Evolutionary conservation across 192 early-diverging fungal species (phyloP).

Genomic region (Linnemannia zychae): DNA sequence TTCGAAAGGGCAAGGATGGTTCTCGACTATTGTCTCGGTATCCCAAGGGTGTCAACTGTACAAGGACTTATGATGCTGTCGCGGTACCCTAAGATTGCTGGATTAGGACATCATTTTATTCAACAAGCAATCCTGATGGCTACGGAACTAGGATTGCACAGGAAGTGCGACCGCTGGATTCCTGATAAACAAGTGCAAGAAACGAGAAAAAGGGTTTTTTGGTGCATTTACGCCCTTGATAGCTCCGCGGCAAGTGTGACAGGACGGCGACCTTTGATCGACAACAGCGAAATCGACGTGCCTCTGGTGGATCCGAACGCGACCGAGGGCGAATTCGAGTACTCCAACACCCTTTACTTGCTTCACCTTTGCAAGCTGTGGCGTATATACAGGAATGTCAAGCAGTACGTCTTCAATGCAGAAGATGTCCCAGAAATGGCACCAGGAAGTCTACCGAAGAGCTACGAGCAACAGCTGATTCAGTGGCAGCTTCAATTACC

Average conservation of each 20-base stretch:
- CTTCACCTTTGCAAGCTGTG: conserved; percentile 45
- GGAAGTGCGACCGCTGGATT: conserved; percentile 55
- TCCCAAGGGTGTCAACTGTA: conserved; percentile 45
- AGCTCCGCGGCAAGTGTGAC: conserved; percentile 33
- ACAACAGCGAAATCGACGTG: conserved; percentile 48
- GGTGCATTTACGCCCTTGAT: conserved; percentile 44
- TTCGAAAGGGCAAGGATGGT: conserved; percentile 60
- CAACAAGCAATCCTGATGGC: conserved; percentile 48
- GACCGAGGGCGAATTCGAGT: conserved; percentile 38
- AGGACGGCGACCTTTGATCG: conserved; percentile 38
- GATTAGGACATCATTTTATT: conserved; percentile 27
- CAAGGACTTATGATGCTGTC: conserved; percentile 44
- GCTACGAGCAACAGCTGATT: conserved; percentile 46
- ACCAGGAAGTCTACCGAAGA: conserved; percentile 46
- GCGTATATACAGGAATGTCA: conserved; percentile 46
- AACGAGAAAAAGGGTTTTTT: conserved; percentile 46
- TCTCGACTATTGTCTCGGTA: conserved; percentile 48
- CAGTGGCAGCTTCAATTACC: conserved; percentile 52
- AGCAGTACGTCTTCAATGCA: conserved; percentile 46
- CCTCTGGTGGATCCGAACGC: conserved; percentile 21
- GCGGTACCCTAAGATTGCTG: conserved; percentile 34
- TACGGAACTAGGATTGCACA: conserved; percentile 37
- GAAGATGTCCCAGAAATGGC: conserved; percentile 45
- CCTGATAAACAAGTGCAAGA: conserved; percentile 44
- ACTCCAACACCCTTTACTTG: conserved; percentile 42